A percentile compares a stretch with the other conserved stretches of the same genome.
These are phyloP conservation scores for Biancaea sappan DNA, from an alignment of 306 rosid genomes.

Conservation along the genomic window DNA sequence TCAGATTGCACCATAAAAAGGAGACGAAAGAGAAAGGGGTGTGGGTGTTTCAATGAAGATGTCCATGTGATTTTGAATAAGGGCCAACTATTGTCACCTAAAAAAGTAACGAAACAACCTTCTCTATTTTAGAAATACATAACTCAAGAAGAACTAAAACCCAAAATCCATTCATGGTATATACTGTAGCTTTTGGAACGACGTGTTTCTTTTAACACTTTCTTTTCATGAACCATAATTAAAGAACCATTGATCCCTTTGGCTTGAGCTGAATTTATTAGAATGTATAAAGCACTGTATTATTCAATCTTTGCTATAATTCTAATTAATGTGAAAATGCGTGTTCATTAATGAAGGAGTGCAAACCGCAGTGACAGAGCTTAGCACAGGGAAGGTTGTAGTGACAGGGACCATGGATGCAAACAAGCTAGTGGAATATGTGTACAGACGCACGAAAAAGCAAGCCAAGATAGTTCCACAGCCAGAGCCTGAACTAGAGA, in stretches of 20 bases:
- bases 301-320: not conserved
- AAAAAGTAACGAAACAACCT: constrained; percentile 18
- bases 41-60: not conserved
- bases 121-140: not conserved
- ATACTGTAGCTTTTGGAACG: not conserved
- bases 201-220: not conserved
- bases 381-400: constrained; percentile 65
- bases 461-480: constrained; percentile 86
- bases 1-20: constrained; percentile 31
- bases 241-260: not conserved
- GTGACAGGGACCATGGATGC: constrained; percentile 92
- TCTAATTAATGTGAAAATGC: constrained; percentile 24
- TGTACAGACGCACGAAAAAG: constrained; percentile 82
- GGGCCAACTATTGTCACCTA: constrained; percentile 16
- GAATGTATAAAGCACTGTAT: not conserved
- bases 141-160: not conserved
- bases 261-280: not conserved
- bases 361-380: constrained; percentile 75
- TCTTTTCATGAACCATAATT: not conserved
- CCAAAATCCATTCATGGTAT: constrained; percentile 1
- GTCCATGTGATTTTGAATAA: constrained; percentile 13
- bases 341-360: constrained; percentile 57
- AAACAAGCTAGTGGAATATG: constrained; percentile 81
- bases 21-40: constrained; percentile 15
- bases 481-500: constrained; percentile 57